These are phyloP conservation scores for Neoscytalidium dimidiatum DNA, from an alignment of 2,329 filamentous ascomycete genomes.

Conservation along the genomic window DNA sequence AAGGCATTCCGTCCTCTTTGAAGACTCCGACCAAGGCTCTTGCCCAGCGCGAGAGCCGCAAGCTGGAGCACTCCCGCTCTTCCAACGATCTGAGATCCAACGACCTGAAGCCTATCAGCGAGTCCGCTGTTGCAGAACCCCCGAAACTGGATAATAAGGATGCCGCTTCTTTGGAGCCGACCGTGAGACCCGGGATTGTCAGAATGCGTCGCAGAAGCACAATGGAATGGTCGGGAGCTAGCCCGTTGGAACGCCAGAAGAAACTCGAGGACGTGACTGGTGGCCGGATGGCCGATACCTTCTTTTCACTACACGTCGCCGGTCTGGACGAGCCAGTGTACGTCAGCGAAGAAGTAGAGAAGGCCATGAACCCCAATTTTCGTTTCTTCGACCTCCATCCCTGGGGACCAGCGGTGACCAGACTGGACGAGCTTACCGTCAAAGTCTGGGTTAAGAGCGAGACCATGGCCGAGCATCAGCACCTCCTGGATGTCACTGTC, in stretches of 20 bases:
- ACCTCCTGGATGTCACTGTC: conserved; percentile 72
- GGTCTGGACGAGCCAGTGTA: conserved; percentile 70
- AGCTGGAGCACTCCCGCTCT: conserved; percentile 60
- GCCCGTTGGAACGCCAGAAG: conserved; percentile 66
- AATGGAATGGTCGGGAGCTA: conserved; percentile 63
- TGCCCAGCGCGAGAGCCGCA: conserved; percentile 51
- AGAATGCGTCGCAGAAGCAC: conserved; percentile 59
- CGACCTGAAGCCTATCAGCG: conserved; percentile 28
- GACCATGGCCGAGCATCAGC: conserved; percentile 56
- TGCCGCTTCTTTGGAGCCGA: conserved; percentile 27
- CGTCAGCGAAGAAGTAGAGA: conserved; percentile 77
- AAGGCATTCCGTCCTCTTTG: conserved; percentile 67
- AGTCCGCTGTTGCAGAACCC: conserved; percentile 23
- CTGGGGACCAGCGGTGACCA: conserved; percentile 64
- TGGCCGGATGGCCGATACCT: conserved; percentile 77
- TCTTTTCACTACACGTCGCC: conserved; percentile 77
- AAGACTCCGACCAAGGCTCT: conserved; percentile 69
- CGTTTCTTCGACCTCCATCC: conserved; percentile 75
- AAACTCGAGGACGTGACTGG: conserved; percentile 73
- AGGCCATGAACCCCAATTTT: conserved; percentile 90
- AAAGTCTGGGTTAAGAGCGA: conserved; percentile 71
- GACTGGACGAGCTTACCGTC: conserved; percentile 65
- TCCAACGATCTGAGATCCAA: conserved; percentile 54
- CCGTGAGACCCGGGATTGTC: conserved; percentile 35
- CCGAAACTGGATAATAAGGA: conserved; percentile 26